phyloP scores from a whole-genome alignment of 2,329 filamentous ascomycete species.

The Triangularia verruculosa region DNA sequence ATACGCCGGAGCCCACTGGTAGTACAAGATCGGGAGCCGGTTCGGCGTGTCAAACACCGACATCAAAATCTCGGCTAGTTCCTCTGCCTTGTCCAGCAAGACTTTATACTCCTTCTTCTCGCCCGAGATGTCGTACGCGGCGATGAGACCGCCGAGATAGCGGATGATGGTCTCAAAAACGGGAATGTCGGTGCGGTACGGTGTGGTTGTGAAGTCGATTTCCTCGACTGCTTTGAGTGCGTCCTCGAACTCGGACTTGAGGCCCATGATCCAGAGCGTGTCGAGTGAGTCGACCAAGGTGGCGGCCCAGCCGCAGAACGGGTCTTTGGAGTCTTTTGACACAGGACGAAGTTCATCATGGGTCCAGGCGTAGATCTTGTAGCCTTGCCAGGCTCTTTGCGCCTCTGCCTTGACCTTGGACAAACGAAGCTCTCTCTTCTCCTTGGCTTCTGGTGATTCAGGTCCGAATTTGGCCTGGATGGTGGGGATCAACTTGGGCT shows the following conservation, averaged over 20 bases:
- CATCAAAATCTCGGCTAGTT: conserved; percentile 78
- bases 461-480: conserved; percentile 72
- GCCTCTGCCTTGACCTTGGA: conserved; percentile 70
- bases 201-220: conserved; percentile 80
- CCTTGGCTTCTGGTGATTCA: conserved; percentile 59
- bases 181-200: conserved; percentile 65
- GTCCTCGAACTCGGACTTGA: conserved; percentile 76
- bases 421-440: conserved; percentile 62
- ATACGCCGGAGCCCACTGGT: conserved; percentile 68
- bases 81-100: conserved; percentile 72
- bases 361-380: conserved; percentile 74
- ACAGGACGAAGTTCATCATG: conserved; percentile 84
- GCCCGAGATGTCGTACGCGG: conserved; percentile 82
- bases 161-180: conserved; percentile 91
- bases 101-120: conserved; percentile 54
- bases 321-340: conserved; percentile 64
- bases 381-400: conserved; percentile 76
- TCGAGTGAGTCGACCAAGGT: conserved; percentile 81
- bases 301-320: conserved; percentile 89
- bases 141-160: conserved; percentile 81
- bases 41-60: conserved; percentile 89
- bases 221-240: conserved; percentile 65
- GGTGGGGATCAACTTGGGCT: conserved; percentile 66
- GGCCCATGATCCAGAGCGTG: conserved; percentile 81
- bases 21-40: conserved; percentile 82